A percentile compares a stretch with the other conserved stretches of the same genome.
Conservation (phyloP, 768 basidiomycete genomes). For the Lenzites betulinus region DNA sequence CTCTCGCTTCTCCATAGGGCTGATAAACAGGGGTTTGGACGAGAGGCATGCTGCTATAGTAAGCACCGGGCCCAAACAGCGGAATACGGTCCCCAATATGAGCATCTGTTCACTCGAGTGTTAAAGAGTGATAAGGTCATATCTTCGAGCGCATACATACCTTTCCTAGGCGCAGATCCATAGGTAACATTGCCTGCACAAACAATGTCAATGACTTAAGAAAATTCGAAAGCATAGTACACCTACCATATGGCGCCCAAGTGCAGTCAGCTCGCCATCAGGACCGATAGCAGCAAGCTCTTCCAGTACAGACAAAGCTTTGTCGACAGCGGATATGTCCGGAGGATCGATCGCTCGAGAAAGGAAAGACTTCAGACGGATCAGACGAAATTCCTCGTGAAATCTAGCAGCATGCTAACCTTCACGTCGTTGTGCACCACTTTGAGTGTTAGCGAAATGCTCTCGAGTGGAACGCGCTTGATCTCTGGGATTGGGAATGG, state of each 20-base stretch:
- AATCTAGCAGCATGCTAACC: constrained; percentile 36
- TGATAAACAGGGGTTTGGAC: constrained; percentile 84
- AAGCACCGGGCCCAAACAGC: constrained; percentile 77
- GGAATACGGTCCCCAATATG: constrained; percentile 79
- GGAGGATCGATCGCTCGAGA: constrained; percentile 85
- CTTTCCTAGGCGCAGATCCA: constrained; percentile 88
- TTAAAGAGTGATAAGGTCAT: background rate
- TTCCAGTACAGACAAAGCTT: constrained; percentile 70
- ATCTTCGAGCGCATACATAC: constrained; percentile 35
- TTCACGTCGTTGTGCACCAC: constrained; percentile 79
- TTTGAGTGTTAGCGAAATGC: constrained; percentile 79
- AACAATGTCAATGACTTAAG: constrained; percentile 10
- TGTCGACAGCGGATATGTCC: constrained; percentile 68
- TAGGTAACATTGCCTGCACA: constrained; percentile 73
- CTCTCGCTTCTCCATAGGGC: constrained; percentile 80
- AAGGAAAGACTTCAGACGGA: constrained; percentile 52
- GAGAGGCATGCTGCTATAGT: constrained; percentile 84
- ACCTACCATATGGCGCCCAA: constrained; percentile 76
- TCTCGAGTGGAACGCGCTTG: constrained; percentile 82
- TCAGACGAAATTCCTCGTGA: background rate
- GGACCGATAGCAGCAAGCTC: constrained; percentile 78
- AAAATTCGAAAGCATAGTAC: background rate
- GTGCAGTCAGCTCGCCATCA: constrained; percentile 67
- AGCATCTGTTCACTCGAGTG: constrained; percentile 62
- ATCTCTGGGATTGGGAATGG: constrained; percentile 87